Evolutionary conservation across 139 green algal genomes (phyloP).

Genomic region (Auxenochlorella protothecoides): DNA sequence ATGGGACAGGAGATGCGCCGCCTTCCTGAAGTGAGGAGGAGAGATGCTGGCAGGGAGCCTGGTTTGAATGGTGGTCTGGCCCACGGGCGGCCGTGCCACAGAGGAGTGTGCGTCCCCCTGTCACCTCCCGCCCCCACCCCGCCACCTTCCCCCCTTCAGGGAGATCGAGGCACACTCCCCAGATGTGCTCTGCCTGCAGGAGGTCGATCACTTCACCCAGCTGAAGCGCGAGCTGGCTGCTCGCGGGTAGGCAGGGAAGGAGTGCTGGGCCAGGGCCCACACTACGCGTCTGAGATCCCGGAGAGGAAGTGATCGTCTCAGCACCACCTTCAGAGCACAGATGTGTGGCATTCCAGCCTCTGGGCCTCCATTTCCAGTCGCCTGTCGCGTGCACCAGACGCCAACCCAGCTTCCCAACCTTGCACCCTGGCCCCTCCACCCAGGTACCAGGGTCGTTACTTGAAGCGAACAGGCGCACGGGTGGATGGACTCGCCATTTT

Average conservation of each 20-base stretch:
- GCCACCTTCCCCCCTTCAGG: conserved; percentile 1
- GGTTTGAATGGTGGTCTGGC: too few relatives aligned
- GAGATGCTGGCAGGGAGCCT: too few relatives aligned
- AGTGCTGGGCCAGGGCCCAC: neutral
- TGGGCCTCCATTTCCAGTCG: too few relatives aligned
- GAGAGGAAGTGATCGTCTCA: too few relatives aligned
- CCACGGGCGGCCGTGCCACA: too few relatives aligned
- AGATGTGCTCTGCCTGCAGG: conserved; percentile 69
- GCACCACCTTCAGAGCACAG: too few relatives aligned
- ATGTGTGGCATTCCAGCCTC: too few relatives aligned
- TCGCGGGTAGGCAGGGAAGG: conserved; percentile 33
- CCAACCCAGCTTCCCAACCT: neutral
- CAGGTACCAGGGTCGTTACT: conserved; percentile 17
- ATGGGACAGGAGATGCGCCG: too few relatives aligned
- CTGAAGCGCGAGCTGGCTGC: conserved; percentile 31
- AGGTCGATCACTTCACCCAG: conserved; percentile 59
- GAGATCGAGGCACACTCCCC: conserved; percentile 38
- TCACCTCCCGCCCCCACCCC: conserved; percentile 5
- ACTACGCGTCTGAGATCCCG: too few relatives aligned
- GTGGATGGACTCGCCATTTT: conserved; percentile 63
- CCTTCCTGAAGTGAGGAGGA: too few relatives aligned
- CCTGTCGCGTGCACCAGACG: too few relatives aligned
- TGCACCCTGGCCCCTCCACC: neutral
- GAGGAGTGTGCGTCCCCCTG: too few relatives aligned
- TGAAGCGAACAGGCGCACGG: conserved; percentile 26